A percentile compares a stretch with the other conserved stretches of the same genome.
Evolutionary conservation across 192 early-diverging fungal genomes (phyloP).

Genomic region (Phycomyces nitens): DNA sequence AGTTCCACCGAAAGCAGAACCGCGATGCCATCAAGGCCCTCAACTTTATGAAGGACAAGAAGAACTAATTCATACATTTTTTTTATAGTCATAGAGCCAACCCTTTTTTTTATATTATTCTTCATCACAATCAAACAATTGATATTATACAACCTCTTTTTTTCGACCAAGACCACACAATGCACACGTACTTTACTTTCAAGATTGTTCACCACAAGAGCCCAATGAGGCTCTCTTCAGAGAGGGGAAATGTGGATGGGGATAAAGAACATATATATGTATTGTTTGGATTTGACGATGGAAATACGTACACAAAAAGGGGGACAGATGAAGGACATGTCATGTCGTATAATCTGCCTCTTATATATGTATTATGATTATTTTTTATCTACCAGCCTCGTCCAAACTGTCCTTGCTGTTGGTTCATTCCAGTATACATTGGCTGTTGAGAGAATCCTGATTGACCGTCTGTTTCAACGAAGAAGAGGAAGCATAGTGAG

Average conservation of each 20-base stretch:
- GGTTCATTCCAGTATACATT: background rate
- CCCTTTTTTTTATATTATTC: background rate
- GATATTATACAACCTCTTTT: background rate
- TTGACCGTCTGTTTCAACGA: constrained; percentile 21
- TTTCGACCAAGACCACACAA: background rate
- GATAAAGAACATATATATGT: too few species aligned
- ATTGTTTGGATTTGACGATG: too few species aligned
- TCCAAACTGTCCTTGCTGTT: background rate
- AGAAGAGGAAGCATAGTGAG: background rate
- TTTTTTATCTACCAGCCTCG: constrained; percentile 17
- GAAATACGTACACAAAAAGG: background rate
- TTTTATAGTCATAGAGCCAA: background rate
- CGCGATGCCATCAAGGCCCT: constrained; percentile 59
- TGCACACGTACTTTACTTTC: too few species aligned
- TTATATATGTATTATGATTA: too few species aligned
- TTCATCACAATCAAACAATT: background rate
- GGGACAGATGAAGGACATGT: background rate
- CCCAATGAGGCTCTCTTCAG: too few species aligned
- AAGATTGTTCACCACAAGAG: too few species aligned
- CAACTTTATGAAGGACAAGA: constrained; percentile 79
- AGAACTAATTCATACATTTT: constrained; percentile 47
- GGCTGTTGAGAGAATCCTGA: constrained; percentile 14
- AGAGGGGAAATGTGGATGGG: too few species aligned
- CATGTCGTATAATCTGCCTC: too few species aligned
- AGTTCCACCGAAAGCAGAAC: constrained; percentile 57